Base-by-base conservation (phyloP, 2,329 filamentous ascomycete species). In the Delphinella strobiligena region DNA sequence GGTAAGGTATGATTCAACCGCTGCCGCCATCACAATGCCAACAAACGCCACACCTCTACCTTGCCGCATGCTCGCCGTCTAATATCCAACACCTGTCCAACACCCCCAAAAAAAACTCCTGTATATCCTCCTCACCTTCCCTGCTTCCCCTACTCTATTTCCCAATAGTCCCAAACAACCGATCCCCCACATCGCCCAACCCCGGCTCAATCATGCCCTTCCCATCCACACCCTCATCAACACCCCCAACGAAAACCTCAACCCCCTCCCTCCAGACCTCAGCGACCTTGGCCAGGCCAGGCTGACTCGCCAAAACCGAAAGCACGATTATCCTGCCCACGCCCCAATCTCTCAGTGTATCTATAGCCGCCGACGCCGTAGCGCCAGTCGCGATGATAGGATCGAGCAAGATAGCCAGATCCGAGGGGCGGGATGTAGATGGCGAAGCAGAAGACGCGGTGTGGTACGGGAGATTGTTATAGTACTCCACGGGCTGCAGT, bases 381-480 rank as follows among this genome's bases (percentile, higher is more conserved):
- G 85, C 86, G 29, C 89, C 89, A 0, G 91, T 96, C 1, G 89
- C 91, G 55, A 96, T 93, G 50, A 96, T 76, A 3, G 89, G 91
- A 56, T 96, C 89, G 35, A 94, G 74, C 40, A 95, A 68, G 55
- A 95, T 82, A 43, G 87, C 87, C 10, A 94, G 69, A 16, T 74
- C 69, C 1, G 74, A 61, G 11, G 61, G 58, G 17, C 36, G 40
- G 29, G 53, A 33, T 1, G 44, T 36, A n/a, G 48, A 41, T n/a
- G 56, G 46, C 1, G 67, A 60, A 3, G 63, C 55, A 24, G 61
- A 67, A 30, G 68, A 58, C 3, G 47, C 42, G 30, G 51, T 54
- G 63, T 85, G 81, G 62, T 84, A 80, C 27, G 87, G 87, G 15
- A 95, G 78, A 62, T 94, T 94, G 70, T 95, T 95, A 74, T 95